Evolutionary conservation across 2,329 filamentous ascomycete genomes (phyloP).

Genomic region (Penicillium sp.): DNA sequence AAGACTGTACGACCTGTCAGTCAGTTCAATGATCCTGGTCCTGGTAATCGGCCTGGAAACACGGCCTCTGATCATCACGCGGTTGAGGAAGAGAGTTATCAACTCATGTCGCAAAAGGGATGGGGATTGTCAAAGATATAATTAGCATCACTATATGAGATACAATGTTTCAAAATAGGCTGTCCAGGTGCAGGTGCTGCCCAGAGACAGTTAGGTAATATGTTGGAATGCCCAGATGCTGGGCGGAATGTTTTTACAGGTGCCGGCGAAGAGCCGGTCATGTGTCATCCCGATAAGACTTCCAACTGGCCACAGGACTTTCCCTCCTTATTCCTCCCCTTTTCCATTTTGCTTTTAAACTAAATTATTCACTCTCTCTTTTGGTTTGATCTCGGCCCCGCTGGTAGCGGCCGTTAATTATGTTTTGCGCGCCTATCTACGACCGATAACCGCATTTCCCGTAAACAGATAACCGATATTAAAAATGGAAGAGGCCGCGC

Average conservation of each 20-base stretch:
- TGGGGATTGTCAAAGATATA: slow-evolving; percentile 48
- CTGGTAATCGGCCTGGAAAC: slow-evolving; percentile 47
- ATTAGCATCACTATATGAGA: slow-evolving; percentile 1
- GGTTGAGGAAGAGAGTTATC: slow-evolving; percentile 51
- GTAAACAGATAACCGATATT: slow-evolving; percentile 8
- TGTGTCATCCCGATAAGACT: slow-evolving; percentile 7
- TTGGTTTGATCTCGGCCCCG: slow-evolving; percentile 16
- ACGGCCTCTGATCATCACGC: slow-evolving; percentile 44
- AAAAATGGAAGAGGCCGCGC: slow-evolving; percentile 34
- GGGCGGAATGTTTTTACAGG: neutral
- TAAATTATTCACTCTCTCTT: slow-evolving; percentile 4
- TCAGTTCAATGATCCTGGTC: slow-evolving; percentile 55
- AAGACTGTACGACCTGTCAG: slow-evolving; percentile 53
- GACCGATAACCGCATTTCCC: slow-evolving; percentile 13
- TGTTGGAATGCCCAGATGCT: neutral
- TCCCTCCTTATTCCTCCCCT: slow-evolving; percentile 1
- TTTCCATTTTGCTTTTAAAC: slow-evolving; percentile 2
- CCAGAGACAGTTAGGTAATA: neutral
- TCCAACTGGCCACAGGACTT: neutral
- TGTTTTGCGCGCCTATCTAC: slow-evolving; percentile 20
- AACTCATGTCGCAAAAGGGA: slow-evolving; percentile 46
- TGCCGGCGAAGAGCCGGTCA: neutral
- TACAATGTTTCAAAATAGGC: too few species aligned
- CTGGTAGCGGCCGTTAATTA: slow-evolving; percentile 29
- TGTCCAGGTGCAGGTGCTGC: too few species aligned